Conservation (phyloP, 228 moss, liverwort and hornwort species). For the Sphagnum fallax region DNA sequence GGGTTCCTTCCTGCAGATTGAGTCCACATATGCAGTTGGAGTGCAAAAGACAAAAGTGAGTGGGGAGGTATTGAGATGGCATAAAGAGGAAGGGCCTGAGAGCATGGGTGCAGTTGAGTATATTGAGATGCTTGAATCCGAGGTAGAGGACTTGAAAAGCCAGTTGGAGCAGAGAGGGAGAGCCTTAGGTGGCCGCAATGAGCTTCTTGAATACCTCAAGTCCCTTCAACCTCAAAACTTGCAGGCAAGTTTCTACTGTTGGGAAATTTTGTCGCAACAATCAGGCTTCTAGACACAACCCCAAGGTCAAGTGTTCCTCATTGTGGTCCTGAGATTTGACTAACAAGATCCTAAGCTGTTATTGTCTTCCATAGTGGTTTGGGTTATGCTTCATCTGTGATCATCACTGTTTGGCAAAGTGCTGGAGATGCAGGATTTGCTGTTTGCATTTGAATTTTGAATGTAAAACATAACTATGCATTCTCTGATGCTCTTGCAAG, state of each 20-base stretch:
- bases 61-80: slow-evolving; percentile 90
- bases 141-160: slow-evolving; percentile 72
- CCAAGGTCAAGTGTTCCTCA: too few species aligned
- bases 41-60: slow-evolving; percentile 73
- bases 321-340: too few species aligned
- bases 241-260: slow-evolving; percentile 20
- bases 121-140: slow-evolving; percentile 86
- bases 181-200: slow-evolving; percentile 63
- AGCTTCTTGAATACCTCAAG: slow-evolving; percentile 75
- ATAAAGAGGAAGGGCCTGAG: slow-evolving; percentile 63
- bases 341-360: too few species aligned
- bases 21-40: slow-evolving; percentile 53
- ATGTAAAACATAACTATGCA: background rate
- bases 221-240: slow-evolving; percentile 64
- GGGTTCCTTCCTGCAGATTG: slow-evolving; percentile 13
- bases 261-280: background rate
- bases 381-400: too few species aligned
- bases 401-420: too few species aligned
- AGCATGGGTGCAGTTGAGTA: slow-evolving; percentile 76
- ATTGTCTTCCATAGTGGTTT: too few species aligned
- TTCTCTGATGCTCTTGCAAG: too few species aligned
- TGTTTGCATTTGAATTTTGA: background rate
- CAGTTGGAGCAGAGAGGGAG: slow-evolving; percentile 64
- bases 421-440: too few species aligned
- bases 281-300: slow-evolving; percentile 1